Evolutionary conservation across 148 eudicot genomes (phyloP).

Genomic region (Cornus controversa): DNA sequence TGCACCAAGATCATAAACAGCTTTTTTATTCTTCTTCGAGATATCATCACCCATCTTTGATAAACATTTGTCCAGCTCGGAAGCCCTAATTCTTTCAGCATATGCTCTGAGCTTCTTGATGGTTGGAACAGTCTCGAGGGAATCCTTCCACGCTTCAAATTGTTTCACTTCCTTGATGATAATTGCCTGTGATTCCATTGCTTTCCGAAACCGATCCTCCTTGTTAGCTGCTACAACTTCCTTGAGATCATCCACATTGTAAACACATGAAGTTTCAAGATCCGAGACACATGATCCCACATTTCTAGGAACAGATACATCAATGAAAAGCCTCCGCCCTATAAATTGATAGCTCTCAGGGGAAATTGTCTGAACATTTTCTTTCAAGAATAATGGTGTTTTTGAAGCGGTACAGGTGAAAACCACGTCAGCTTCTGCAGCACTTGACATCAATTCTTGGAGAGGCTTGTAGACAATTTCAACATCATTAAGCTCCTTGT

Average conservation of each 20-base stretch:
- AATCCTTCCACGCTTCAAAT: constrained; percentile 55
- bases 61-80: constrained; percentile 52
- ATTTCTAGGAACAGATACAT: constrained; percentile 56
- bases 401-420: constrained; percentile 51
- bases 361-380: constrained; percentile 33
- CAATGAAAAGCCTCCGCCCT: constrained; percentile 43
- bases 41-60: constrained; percentile 44
- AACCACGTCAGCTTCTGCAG: constrained; percentile 50
- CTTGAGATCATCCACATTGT: constrained; percentile 58
- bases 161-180: constrained; percentile 42
- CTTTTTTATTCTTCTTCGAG: constrained; percentile 35
- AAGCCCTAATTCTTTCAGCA: constrained; percentile 46
- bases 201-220: constrained; percentile 43
- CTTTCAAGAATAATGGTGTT: constrained; percentile 35
- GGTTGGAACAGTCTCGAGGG: constrained; percentile 53
- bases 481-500: constrained; percentile 35
- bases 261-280: constrained; percentile 29
- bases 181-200: constrained; percentile 46
- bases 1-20: constrained; percentile 35
- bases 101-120: constrained; percentile 56
- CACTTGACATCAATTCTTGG: constrained; percentile 33
- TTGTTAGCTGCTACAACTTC: constrained; percentile 52
- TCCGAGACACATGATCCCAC: constrained; percentile 45
- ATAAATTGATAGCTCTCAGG: constrained; percentile 15
- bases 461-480: constrained; percentile 40